Base-by-base conservation (phyloP, 2,329 filamentous ascomycete genomes). In the Pseudocercospora eumusae region DNA sequence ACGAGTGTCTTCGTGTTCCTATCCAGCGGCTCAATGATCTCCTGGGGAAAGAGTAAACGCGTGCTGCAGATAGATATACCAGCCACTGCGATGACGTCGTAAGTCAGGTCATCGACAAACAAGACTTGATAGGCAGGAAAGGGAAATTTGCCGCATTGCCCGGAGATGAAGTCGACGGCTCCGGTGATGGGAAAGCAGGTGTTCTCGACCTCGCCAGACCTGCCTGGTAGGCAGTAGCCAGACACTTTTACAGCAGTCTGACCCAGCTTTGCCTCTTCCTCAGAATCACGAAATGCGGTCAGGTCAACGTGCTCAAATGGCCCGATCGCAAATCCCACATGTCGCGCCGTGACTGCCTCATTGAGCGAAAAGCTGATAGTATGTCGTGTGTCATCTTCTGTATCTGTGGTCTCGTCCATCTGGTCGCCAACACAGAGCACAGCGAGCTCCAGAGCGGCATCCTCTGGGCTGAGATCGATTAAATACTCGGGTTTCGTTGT, bases 281-380 rank as follows among this genome's bases (percentile, higher is more conserved):
- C 92, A 65, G 92, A 91, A 50, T 93, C 91, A 56, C 96, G 88
- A 70, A 91, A 96, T 69, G 93, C 90, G 15, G 71, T 72, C 4
- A 99, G 81, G 72, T 97, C 91, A 57, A 98, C 88, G 68, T 93
- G 89, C 75, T 98, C 92, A 74, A 99, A 99, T 0, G 96, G 95
- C 0, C 96, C 95, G 60, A 98, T 86, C 2, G 92, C 91, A 75
- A 99, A 96, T 4, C 93, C 93, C 66, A 99, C 88, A 74, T 98
- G 93, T 65, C 93, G 90, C 1, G 93, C 89, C 0, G 92, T 88
- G 8, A 95, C 86, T 56, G 89, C 86, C 64, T 88, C 87, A 63
- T 85, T 84, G 55, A 90, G 88, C 59, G 87, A 86, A 73, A 98
- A 99, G 0, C 89, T 91, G 73, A 95, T 90, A 1, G 91, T 92